Conservation (phyloP, 2,329 filamentous ascomycete species). For the Pyrenochaeta sp. region DNA sequence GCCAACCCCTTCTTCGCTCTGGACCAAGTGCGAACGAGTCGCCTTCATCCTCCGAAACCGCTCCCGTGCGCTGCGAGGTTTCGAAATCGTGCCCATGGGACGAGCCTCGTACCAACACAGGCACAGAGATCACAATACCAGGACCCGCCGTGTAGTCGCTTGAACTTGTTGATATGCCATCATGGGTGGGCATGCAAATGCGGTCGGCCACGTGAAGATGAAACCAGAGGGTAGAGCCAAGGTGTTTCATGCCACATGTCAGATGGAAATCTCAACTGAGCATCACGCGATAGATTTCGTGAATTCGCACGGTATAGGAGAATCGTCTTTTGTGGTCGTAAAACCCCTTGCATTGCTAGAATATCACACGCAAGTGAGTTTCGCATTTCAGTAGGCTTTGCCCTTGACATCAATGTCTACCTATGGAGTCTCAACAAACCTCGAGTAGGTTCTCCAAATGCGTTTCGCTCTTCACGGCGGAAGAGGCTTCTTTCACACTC, state of each 20-base stretch:
- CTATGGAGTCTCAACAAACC: too few relatives aligned
- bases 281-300: slow-evolving; percentile 22
- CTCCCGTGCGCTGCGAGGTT: slow-evolving; percentile 27
- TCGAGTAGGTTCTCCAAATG: too few relatives aligned
- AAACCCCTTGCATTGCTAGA: too few relatives aligned
- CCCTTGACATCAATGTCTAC: too few relatives aligned
- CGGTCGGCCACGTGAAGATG: slow-evolving; percentile 17
- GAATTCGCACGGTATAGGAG: too few relatives aligned
- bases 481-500: too few relatives aligned
- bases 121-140: too few relatives aligned
- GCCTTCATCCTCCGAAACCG: slow-evolving; percentile 23
- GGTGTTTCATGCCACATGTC: slow-evolving; percentile 15
- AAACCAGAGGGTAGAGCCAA: slow-evolving; percentile 18
- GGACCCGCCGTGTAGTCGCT: too few relatives aligned
- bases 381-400: too few relatives aligned
- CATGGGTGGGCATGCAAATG: slow-evolving; percentile 11
- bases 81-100: slow-evolving; percentile 25
- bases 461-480: too few relatives aligned
- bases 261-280: slow-evolving; percentile 12
- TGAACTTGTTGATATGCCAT: slow-evolving; percentile 7
- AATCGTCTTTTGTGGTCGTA: too few relatives aligned
- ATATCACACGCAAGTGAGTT: too few relatives aligned
- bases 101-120: slow-evolving; percentile 31
- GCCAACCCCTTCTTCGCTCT: background rate
- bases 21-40: background rate